Evolutionary conservation across 106 monocot species (phyloP).

Genomic region (Acorus calamus): DNA sequence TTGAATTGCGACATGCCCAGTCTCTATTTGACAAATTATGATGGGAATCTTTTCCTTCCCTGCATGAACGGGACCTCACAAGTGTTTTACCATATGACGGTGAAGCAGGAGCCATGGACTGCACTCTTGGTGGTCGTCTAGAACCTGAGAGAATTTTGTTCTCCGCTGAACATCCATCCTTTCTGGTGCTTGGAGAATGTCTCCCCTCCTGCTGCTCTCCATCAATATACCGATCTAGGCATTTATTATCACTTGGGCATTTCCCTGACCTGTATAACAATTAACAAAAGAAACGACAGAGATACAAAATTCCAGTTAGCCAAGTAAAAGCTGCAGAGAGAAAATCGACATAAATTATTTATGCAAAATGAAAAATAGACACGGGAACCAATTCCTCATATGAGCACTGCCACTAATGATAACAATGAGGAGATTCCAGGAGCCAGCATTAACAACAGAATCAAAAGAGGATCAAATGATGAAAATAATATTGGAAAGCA

Average conservation of each 20-base stretch:
- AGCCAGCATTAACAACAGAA: no score
- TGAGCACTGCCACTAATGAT: no score
- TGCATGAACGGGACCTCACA: constrained; percentile 22
- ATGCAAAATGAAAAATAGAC: no score
- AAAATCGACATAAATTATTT: no score
- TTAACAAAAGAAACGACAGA: no score
- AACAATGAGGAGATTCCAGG: no score
- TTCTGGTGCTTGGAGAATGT: constrained; percentile 3
- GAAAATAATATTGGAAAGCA: no score
- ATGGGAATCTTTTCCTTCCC: constrained; percentile 25
- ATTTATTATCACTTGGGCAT: constrained; percentile 6
- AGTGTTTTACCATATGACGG: constrained; percentile 32
- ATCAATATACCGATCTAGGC: constrained; percentile 44
- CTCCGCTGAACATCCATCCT: constrained; percentile 18
- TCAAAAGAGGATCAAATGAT: no score
- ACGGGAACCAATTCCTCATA: no score
- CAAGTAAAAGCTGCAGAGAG: no score
- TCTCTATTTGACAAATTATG: not conserved
- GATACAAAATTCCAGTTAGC: no score
- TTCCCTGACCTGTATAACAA: no score
- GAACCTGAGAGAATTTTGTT: constrained; percentile 24
- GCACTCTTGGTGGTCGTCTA: constrained; percentile 48
- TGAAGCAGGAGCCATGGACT: constrained; percentile 45
- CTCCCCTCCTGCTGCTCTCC: constrained; percentile 23
- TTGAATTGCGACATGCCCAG: not conserved